These are phyloP conservation scores for Boletus patriciae DNA, from an alignment of 768 basidiomycete genomes.

Conservation along the genomic window DNA sequence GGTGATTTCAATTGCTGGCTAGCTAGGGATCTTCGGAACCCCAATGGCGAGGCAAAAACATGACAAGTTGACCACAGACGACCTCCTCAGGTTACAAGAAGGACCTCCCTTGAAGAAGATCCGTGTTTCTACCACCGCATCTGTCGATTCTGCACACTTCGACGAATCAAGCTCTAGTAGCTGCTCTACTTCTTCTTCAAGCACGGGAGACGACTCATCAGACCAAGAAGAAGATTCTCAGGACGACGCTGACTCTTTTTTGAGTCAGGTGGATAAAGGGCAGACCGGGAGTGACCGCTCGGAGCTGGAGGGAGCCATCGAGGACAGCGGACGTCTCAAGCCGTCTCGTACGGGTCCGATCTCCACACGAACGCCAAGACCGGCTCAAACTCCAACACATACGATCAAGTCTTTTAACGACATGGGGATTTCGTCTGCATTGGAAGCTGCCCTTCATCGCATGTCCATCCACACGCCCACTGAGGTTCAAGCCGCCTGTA, in stretches of 20 bases:
- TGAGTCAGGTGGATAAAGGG: constrained; percentile 2
- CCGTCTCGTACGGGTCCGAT: constrained; percentile 24
- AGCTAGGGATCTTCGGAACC: background rate
- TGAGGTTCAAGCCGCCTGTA: constrained; percentile 85
- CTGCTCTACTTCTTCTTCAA: constrained; percentile 2
- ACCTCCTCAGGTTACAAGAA: constrained; percentile 49
- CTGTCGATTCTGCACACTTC: background rate
- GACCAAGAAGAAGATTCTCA: constrained; percentile 23
- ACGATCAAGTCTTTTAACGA: constrained; percentile 46
- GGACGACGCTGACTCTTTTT: constrained; percentile 10
- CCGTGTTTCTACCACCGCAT: constrained; percentile 6
- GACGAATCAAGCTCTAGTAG: constrained; percentile 1
- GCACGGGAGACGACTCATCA: constrained; percentile 10
- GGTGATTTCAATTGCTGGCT: background rate
- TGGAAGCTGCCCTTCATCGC: constrained; percentile 63
- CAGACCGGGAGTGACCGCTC: background rate
- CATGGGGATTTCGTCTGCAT: constrained; percentile 56
- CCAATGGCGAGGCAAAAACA: constrained; percentile 19
- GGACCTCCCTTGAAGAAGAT: constrained; percentile 40
- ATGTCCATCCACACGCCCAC: constrained; percentile 90
- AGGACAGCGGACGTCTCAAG: constrained; percentile 20
- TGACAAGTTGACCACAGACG: constrained; percentile 42
- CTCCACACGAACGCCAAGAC: constrained; percentile 7
- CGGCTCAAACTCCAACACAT: constrained; percentile 6
- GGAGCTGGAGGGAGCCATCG: background rate